Evolutionary conservation across 805 yeast genomes (phyloP), one percentile per base, ranked within the genome.

Genomic region (Debaryomyces prosopidis): DNA sequence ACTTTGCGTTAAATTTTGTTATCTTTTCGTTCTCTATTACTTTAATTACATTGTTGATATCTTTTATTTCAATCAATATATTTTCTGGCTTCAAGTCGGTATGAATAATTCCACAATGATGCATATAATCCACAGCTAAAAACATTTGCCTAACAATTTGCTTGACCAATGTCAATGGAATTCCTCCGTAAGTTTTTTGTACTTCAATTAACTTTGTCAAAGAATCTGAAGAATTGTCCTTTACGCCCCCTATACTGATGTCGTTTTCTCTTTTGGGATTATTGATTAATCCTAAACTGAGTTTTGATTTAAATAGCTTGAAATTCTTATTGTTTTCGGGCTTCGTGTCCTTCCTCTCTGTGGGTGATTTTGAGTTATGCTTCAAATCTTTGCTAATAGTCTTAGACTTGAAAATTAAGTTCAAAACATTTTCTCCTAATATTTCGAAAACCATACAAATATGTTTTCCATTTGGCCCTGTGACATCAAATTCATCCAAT

Each of bases 361-460:
- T n/a, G 11, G 14, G 14, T 14, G 33, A 30, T 35, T 51, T 55
- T 14, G 65, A 52, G 37, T 49, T 53, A 42, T 55, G 55, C 32
- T 45, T 55, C 5, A 42, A 40, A n/a, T 37, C 36, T 48, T 49
- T 51, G 11, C 32, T 7, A 11, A 15, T 38, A 14, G 18, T 38
- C n/a, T 26, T 23, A 58, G 74, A 81, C 33, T 81, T 68, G 35
- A 75, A 65, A 40, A 80, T 62, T 43, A 82, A 63, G 43, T 75
- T 77, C 41, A 80, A 60, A 56, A 82, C 64, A 54, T 77, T 82
- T 53, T 82, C 86, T 15, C 87, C 87, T 35, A 82, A 60, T 1
- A 82, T 79, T 63, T 82, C 87, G 48, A 82, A 80, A 3, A 80
- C 84, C 84, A 82, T 81, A 58, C 85, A 80, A 23, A 82, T 75